Percentiles rank a stretch among this genome's conserved stretches.
Conservation (phyloP, 441 rosid genomes). For the Mallotus repandus region DNA sequence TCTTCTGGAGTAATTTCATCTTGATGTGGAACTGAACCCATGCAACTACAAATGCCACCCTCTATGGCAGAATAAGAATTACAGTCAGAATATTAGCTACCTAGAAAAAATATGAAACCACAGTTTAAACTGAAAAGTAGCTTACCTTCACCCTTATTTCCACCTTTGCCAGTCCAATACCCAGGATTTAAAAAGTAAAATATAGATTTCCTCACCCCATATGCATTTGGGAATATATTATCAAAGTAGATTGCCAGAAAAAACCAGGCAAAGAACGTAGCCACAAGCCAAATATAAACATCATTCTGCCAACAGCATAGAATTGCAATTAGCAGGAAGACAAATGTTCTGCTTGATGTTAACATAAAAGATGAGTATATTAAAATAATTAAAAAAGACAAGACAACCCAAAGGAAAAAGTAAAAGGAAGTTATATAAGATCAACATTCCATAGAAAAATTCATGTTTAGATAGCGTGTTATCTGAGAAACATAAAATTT, state of each 20-base stretch:
- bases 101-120: background rate
- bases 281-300: slow-evolving; percentile 62
- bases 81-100: slow-evolving; percentile 22
- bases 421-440: background rate
- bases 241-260: slow-evolving; percentile 79
- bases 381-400: background rate
- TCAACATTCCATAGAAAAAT: background rate
- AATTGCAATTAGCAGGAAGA: slow-evolving; percentile 15
- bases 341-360: slow-evolving; percentile 13
- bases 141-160: slow-evolving; percentile 64
- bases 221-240: slow-evolving; percentile 75
- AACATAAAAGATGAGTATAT: background rate
- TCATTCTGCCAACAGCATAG: slow-evolving; percentile 53
- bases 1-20: slow-evolving; percentile 66
- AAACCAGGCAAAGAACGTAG: slow-evolving; percentile 66
- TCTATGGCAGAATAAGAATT: slow-evolving; percentile 38
- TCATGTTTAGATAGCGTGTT: background rate
- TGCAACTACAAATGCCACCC: slow-evolving; percentile 86
- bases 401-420: background rate
- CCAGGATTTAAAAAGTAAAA: slow-evolving; percentile 77
- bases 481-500: slow-evolving; percentile 10
- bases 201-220: slow-evolving; percentile 71
- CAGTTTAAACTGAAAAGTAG: slow-evolving; percentile 20
- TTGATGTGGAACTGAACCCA: slow-evolving; percentile 52
- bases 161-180: slow-evolving; percentile 90